These are phyloP conservation scores for Excoecaria cochinchinensis DNA, from an alignment of 345 rosid genomes.

Conservation along the genomic window DNA sequence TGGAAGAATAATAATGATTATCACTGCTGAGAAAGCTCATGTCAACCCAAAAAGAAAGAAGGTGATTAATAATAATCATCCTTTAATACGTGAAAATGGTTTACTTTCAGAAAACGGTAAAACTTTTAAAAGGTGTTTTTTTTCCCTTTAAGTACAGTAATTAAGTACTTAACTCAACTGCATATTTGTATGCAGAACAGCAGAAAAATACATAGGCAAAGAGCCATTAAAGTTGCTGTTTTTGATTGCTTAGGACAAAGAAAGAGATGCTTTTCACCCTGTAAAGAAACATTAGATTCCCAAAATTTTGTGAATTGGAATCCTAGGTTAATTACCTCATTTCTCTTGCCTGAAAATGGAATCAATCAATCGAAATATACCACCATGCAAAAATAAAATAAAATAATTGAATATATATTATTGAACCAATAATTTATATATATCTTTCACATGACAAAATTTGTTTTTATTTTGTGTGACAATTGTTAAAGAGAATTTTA, in stretches of 20 bases:
- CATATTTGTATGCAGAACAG: not conserved
- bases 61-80: not conserved
- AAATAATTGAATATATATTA: too few species aligned
- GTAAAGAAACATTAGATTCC: slow-evolving; percentile 9
- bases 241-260: not conserved
- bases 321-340: slow-evolving; percentile 4
- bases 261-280: not conserved
- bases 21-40: not conserved
- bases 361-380: too few species aligned
- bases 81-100: not conserved
- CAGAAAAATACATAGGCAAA: not conserved
- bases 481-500: too few species aligned
- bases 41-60: not conserved
- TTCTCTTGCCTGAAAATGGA: not conserved
- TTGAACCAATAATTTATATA: too few species aligned
- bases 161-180: not conserved
- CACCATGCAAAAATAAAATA: too few species aligned
- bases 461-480: too few species aligned
- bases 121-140: not conserved
- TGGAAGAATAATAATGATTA: not conserved
- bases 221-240: not conserved
- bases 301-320: slow-evolving; percentile 8
- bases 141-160: not conserved
- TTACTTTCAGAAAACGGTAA: not conserved
- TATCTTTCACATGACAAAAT: too few species aligned